Base-by-base conservation (phyloP, 768 basidiomycete genomes). In the Kwoniella shandongensis region DNA sequence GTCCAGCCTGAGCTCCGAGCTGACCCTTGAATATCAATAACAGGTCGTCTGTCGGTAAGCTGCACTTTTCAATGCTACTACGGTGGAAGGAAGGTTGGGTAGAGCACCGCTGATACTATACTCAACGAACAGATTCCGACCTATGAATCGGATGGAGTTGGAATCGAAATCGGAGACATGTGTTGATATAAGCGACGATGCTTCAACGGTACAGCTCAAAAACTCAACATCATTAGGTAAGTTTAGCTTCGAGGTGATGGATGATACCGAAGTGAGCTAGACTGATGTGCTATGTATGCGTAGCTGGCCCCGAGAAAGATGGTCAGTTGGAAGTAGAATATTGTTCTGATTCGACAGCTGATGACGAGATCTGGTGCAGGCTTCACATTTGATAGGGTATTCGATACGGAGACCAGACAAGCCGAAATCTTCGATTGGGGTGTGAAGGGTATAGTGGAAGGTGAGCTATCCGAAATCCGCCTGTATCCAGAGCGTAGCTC, bases 361-460 rank as follows among this genome's bases (percentile, higher is more conserved):
- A n/a, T n/a, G n/a, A n/a, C n/a, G n/a, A n/a, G n/a, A n/a, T n/a
- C n/a, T n/a, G n/a, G n/a, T n/a, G n/a, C n/a, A 66, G 73, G 94
- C 25, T 99, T 99, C 79, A 92, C 91, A 32, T 94, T 97, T 71
- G 96, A 99, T 77, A 83, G 93, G 62, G 91, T 94, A 20, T 99
- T 99, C 76, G 87, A 91, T 54, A 91, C 93, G 81, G 84, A 82
- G 38, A 90, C 93, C 41, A 83, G 85, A 76, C 96, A 99, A 76
- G 79, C 85, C 51, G 91, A 97, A 77, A 91, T 99, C 44, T 99
- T 97, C 75, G 93, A 98, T 77, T 99, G 96, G 76, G 96, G 96
- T 51, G 90, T 99, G 38, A 94, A 92, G 78, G 94, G 92, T 61
- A 94, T 93, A 70, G 92, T 96, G 23, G 89, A 88, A 83, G 91